phyloP scores from a whole-genome alignment of 2,329 filamentous ascomycete genomes.

The Aspergillus transmontanensis region DNA sequence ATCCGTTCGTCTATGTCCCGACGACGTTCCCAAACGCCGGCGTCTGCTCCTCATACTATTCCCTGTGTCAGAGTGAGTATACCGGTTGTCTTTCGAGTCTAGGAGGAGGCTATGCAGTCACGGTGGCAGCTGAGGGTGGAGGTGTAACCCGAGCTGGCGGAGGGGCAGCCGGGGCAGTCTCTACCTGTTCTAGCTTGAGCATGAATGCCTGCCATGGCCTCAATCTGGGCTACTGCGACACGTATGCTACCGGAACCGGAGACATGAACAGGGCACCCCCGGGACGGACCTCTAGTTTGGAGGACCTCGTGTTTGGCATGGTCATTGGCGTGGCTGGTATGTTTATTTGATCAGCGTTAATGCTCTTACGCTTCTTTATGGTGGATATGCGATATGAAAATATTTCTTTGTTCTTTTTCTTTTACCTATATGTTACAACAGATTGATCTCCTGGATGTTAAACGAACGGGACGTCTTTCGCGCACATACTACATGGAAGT shows the following conservation, averaged over 20 bases:
- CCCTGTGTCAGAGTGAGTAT: conserved; percentile 53
- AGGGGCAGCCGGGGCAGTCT: conserved; percentile 45
- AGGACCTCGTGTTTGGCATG: conserved; percentile 46
- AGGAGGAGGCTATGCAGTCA: conserved; percentile 55
- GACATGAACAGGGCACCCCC: conserved; percentile 31
- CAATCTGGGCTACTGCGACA: conserved; percentile 49
- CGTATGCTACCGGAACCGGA: conserved; percentile 27
- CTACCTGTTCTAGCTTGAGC: conserved; percentile 52
- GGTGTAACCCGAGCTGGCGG: conserved; percentile 52
- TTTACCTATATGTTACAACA: background rate
- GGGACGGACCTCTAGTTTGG: conserved; percentile 40
- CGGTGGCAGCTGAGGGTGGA: conserved; percentile 51
- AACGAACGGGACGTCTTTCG: background rate
- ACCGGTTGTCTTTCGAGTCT: conserved; percentile 47
- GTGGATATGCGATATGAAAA: conserved; percentile 6
- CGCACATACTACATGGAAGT: background rate
- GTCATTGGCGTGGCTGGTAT: conserved; percentile 51
- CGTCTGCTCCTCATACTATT: conserved; percentile 58
- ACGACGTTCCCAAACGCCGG: conserved; percentile 56
- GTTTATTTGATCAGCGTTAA: conserved; percentile 37
- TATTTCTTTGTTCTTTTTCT: background rate
- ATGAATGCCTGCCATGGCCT: conserved; percentile 52
- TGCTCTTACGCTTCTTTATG: conserved; percentile 1
- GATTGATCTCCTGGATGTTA: background rate
- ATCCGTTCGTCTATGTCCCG: conserved; percentile 56